phyloP scores from a whole-genome alignment of 2,329 filamentous ascomycete genomes.

The Stylonectria norvegica region DNA sequence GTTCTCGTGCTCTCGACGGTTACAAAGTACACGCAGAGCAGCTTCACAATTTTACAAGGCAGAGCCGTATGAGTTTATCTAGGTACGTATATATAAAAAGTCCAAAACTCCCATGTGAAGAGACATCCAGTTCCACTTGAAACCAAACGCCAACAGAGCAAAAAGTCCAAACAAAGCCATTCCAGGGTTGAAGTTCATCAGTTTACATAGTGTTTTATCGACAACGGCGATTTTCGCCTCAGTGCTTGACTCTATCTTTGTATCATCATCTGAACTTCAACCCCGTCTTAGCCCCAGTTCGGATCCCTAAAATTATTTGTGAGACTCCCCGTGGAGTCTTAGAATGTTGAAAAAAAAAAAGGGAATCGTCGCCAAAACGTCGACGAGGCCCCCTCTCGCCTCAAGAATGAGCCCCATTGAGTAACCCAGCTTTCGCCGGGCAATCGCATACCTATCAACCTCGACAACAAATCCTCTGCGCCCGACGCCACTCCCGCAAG shows the following conservation, averaged over 20 bases:
- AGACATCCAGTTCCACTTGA: no score
- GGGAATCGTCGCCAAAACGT: constrained; percentile 22
- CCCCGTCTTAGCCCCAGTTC: constrained; percentile 14
- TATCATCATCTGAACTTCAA: constrained; percentile 85
- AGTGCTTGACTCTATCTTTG: constrained; percentile 98
- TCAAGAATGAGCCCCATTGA: constrained; percentile 99
- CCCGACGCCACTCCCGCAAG: constrained; percentile 38
- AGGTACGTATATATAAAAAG: no score
- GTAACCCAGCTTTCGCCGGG: constrained; percentile 68
- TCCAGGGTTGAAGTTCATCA: constrained; percentile 28
- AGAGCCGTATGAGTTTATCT: no score
- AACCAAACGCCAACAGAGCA: no score
- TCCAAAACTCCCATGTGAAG: no score
- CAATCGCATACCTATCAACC: constrained; percentile 99
- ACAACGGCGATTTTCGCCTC: constrained; percentile 50
- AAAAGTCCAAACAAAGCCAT: constrained; percentile 4
- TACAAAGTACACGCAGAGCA: no score
- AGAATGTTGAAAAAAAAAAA: constrained; percentile 33
- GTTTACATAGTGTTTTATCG: constrained; percentile 31
- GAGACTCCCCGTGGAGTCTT: constrained; percentile 42
- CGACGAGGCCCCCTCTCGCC: constrained; percentile 67
- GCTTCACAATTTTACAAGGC: no score
- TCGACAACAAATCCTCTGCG: constrained; percentile 77
- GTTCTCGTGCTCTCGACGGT: no score
- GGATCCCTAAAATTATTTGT: constrained; percentile 24